These are phyloP conservation scores for Hura crepitans DNA, from an alignment of 441 rosid genomes.

Conservation along the genomic window DNA sequence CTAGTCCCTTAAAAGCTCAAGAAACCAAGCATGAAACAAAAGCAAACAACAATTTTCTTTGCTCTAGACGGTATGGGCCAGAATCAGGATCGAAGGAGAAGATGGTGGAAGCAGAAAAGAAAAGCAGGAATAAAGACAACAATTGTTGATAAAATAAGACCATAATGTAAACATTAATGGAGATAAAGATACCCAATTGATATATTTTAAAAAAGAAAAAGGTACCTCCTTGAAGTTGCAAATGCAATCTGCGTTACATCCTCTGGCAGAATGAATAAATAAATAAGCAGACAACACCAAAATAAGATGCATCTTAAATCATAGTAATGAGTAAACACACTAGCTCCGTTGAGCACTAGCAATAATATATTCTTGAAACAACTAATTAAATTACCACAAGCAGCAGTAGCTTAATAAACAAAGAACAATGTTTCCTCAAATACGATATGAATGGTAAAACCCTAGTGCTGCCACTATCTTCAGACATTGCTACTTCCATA, in stretches of 20 bases:
- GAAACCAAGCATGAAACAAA: no score
- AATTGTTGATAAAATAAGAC: slow-evolving; percentile 2
- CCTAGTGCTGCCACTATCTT: slow-evolving; percentile 27
- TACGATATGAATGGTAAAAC: slow-evolving; percentile 18
- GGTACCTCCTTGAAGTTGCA: no score
- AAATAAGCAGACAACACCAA: slow-evolving; percentile 13
- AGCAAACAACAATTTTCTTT: slow-evolving; percentile 12
- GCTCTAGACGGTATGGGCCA: slow-evolving; percentile 6
- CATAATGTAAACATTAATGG: slow-evolving; percentile 7
- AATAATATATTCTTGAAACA: slow-evolving; percentile 27
- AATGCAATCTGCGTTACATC: slow-evolving; percentile 22
- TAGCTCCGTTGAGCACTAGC: slow-evolving; percentile 27
- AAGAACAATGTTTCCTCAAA: slow-evolving; percentile 23
- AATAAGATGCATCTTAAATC: slow-evolving; percentile 30
- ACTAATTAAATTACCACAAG: slow-evolving; percentile 21
- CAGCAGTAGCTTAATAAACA: slow-evolving; percentile 23
- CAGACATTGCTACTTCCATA: slow-evolving; percentile 29
- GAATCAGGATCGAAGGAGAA: slow-evolving; percentile 16
- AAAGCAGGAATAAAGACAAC: slow-evolving; percentile 14
- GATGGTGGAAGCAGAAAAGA: slow-evolving; percentile 12
- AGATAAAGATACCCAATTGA: slow-evolving; percentile 11
- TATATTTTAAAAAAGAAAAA: slow-evolving; percentile 12
- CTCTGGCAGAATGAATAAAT: slow-evolving; percentile 27
- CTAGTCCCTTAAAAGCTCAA: no score
- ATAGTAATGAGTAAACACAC: slow-evolving; percentile 31